Evolutionary conservation across 1,284 basidiomycete species (phyloP), one percentile per base, ranked within the genome.

Genomic region (Neolentinus lepideus): DNA sequence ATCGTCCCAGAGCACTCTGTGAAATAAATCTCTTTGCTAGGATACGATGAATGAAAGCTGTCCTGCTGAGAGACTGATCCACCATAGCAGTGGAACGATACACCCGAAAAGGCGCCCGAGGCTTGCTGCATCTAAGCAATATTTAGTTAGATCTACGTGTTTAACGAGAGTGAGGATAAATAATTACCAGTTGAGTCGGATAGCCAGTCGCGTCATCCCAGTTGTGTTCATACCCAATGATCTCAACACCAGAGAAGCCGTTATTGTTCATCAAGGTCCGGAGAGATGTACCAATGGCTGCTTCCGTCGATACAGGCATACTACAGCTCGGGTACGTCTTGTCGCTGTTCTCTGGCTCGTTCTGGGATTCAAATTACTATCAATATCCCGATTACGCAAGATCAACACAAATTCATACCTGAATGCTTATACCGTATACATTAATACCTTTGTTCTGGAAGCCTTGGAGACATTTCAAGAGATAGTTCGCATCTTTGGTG

Each of bases 1-100:
- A 75, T 64, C 3, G 62, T 65, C n/a, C 79, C 78, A 9, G 76
- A 67, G 61, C 80, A 80, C 57, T 81, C 80, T 2, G 78, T 79
- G 59, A 80, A 72, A 67, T 75, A 78, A 9, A 80, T 71, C 59
- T 77, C 75, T 69, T 79, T 79, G 58, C 57, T 59, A 1, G 79
- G 77, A 56, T 69, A 78, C 36, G 69, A 70, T 51, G 69, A 69
- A 35, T 75, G 72, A 68, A 81, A 81, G 0, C 60, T 63, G 25
- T 72, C 69, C 61, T 79, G 77, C 11, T 77, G 57, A 19, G 54
- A 62, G 51, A 73, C 70, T 33, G 35, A 60, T 2, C 80, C 79
- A 10, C 62, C 62, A 56, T 81, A 80, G 62, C 79, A 80, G 57
- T 81, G 78, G 65, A 79, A 81, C 10, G 76, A 58, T 26, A 75